Evolutionary conservation across 495 filamentous ascomycete genomes (phyloP).

Genomic region (Daldinia decipiens): DNA sequence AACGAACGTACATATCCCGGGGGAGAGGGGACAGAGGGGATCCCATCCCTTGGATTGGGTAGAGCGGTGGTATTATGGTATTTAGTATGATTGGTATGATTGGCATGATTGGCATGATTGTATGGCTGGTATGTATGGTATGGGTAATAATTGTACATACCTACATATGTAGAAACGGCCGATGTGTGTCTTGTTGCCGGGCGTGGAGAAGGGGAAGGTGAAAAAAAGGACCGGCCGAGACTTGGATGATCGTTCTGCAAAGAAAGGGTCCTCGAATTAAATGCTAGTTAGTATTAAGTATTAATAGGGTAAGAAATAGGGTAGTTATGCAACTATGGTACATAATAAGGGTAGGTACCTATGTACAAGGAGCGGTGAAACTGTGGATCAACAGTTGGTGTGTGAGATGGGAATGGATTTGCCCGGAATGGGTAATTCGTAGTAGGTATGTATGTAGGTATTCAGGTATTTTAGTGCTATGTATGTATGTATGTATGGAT

Average conservation of each 20-base stretch:
- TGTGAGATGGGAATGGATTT: slow-evolving; percentile 16
- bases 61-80: slow-evolving; percentile 21
- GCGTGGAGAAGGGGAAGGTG: slow-evolving; percentile 35
- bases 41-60: slow-evolving; percentile 37
- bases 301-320: slow-evolving; percentile 4
- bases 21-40: slow-evolving; percentile 17
- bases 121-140: no score
- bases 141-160: background rate
- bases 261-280: slow-evolving; percentile 34
- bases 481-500: background rate
- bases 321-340: background rate
- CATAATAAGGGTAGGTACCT: background rate
- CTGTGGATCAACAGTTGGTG: slow-evolving; percentile 37
- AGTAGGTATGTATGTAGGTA: slow-evolving; percentile 1
- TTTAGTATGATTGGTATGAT: background rate
- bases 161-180: slow-evolving; percentile 6
- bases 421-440: slow-evolving; percentile 40
- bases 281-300: no score
- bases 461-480: background rate
- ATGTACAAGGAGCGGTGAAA: slow-evolving; percentile 42
- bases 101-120: no score
- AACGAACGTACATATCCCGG: slow-evolving; percentile 34
- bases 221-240: slow-evolving; percentile 46
- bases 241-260: slow-evolving; percentile 43
- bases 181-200: slow-evolving; percentile 27